phyloP scores from a whole-genome alignment of 345 rosid genomes.

The Turritis glabra region DNA sequence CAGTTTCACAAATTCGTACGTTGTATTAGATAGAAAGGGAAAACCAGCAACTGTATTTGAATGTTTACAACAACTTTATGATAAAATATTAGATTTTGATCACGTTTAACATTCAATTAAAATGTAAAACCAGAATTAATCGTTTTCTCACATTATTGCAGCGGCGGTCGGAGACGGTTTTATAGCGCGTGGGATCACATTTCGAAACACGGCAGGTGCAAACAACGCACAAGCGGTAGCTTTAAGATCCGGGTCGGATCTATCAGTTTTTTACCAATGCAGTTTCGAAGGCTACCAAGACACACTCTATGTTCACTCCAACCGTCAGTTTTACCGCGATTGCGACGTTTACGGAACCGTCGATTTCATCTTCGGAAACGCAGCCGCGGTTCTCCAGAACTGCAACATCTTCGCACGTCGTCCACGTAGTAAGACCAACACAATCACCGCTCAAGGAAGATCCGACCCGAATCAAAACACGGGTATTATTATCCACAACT shows the following conservation, averaged over 20 bases:
- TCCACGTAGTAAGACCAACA: slow-evolving; percentile 47
- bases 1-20: not conserved
- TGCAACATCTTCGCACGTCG: slow-evolving; percentile 56
- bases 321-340: slow-evolving; percentile 64
- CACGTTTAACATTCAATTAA: not conserved
- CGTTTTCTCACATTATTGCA: slow-evolving; percentile 29
- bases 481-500: slow-evolving; percentile 58
- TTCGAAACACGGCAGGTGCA: slow-evolving; percentile 72
- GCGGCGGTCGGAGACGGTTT: slow-evolving; percentile 66
- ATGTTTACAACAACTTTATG: no score
- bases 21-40: no score
- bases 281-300: slow-evolving; percentile 69
- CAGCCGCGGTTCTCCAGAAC: slow-evolving; percentile 56
- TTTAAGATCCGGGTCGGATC: slow-evolving; percentile 66
- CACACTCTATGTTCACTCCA: slow-evolving; percentile 63
- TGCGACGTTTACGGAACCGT: slow-evolving; percentile 64
- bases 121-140: not conserved
- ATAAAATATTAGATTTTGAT: not conserved
- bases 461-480: slow-evolving; percentile 66
- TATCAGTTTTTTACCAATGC: slow-evolving; percentile 65
- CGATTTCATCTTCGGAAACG: slow-evolving; percentile 66
- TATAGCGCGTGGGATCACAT: slow-evolving; percentile 59
- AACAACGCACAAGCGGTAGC: slow-evolving; percentile 69
- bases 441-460: slow-evolving; percentile 59
- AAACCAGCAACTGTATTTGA: no score